phyloP scores from a whole-genome alignment of 345 rosid genomes.

The Salix koriyanagi region DNA sequence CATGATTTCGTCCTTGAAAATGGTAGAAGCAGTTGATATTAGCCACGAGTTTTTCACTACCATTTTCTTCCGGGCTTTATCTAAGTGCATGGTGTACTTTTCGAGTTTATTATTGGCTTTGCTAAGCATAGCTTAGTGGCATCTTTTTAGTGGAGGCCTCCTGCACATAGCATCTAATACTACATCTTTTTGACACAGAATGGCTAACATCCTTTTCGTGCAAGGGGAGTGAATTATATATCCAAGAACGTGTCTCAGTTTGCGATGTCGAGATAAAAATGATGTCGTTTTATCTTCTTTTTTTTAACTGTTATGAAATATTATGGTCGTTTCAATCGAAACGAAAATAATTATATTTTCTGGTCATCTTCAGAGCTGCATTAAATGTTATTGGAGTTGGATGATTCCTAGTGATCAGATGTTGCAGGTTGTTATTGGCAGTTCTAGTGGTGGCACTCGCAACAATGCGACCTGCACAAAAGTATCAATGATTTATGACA shows the following conservation, averaged over 20 bases:
- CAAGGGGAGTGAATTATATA: background rate
- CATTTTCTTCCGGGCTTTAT: background rate
- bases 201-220: background rate
- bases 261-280: background rate
- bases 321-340: too few species aligned
- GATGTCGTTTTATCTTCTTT: too few species aligned
- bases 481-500: too few species aligned
- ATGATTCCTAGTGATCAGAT: too few species aligned
- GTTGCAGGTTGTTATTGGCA: too few species aligned
- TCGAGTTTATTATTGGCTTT: background rate
- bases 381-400: too few species aligned
- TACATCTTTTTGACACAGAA: slow-evolving; percentile 14
- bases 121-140: slow-evolving; percentile 2
- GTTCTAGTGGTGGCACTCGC: too few species aligned
- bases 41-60: slow-evolving; percentile 16
- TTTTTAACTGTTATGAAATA: too few species aligned
- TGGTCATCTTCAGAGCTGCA: too few species aligned
- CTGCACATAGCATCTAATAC: slow-evolving; percentile 28
- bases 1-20: slow-evolving; percentile 10
- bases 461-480: too few species aligned
- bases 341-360: too few species aligned
- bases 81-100: background rate
- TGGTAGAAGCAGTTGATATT: background rate
- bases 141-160: slow-evolving; percentile 10
- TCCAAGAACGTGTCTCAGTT: background rate